A percentile compares a stretch with the other conserved stretches of the same genome.
Evolutionary conservation across 331 rosid genomes (phyloP).

Genomic region (Acacia pycnantha): DNA sequence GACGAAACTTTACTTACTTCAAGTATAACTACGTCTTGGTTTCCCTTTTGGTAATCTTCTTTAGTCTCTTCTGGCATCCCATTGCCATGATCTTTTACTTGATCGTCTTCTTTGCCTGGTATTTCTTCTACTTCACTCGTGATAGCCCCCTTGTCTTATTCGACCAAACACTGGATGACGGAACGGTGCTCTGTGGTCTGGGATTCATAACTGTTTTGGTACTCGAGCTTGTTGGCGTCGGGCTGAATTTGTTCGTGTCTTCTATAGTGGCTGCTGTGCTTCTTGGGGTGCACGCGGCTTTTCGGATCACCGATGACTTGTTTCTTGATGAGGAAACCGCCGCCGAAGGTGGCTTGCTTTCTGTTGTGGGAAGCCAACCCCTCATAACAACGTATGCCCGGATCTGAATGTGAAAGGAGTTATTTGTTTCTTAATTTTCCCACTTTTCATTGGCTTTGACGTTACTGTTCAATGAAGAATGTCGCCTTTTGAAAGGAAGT

Average conservation of each 20-base stretch:
- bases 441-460: neutral
- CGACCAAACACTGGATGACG: slow-evolving; percentile 45
- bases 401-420: slow-evolving; percentile 10
- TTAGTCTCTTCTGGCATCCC: slow-evolving; percentile 64
- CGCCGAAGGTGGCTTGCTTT: slow-evolving; percentile 52
- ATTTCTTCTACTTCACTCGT: slow-evolving; percentile 68
- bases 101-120: slow-evolving; percentile 58
- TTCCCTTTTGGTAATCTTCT: slow-evolving; percentile 53
- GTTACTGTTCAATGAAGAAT: slow-evolving; percentile 1
- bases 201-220: slow-evolving; percentile 51
- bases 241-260: slow-evolving; percentile 59
- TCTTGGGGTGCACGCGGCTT: slow-evolving; percentile 64
- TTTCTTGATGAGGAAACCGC: slow-evolving; percentile 59
- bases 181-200: slow-evolving; percentile 41
- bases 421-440: neutral
- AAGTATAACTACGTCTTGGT: slow-evolving; percentile 64
- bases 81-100: slow-evolving; percentile 66
- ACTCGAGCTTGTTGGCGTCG: slow-evolving; percentile 66
- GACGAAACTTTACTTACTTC: slow-evolving; percentile 60
- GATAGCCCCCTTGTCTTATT: slow-evolving; percentile 45
- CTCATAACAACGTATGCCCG: slow-evolving; percentile 20
- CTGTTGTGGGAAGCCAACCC: slow-evolving; percentile 59
- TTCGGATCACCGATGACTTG: slow-evolving; percentile 62
- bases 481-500: neutral
- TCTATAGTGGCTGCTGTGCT: slow-evolving; percentile 42